A percentile compares a stretch with the other conserved stretches of the same genome.
These are phyloP conservation scores for Dendrobium chrysotoxum DNA, from an alignment of 106 monocot species.

Conservation along the genomic window DNA sequence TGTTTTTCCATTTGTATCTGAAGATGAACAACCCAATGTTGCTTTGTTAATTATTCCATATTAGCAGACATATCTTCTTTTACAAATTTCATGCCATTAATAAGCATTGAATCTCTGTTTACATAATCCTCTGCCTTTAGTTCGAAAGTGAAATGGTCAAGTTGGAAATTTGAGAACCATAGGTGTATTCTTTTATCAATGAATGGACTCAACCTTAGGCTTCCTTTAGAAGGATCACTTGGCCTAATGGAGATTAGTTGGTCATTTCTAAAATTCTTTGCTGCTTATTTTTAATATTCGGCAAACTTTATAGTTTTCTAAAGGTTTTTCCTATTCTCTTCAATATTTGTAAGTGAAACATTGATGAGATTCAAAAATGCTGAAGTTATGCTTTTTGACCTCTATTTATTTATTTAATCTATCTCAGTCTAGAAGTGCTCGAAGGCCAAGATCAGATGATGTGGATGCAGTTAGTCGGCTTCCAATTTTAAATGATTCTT, in stretches of 20 bases:
- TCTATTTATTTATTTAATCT: background rate
- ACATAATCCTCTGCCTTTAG: background rate
- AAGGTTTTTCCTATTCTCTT: background rate
- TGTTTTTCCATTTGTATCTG: background rate
- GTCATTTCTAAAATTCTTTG: background rate
- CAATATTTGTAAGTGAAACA: background rate
- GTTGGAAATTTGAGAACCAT: background rate
- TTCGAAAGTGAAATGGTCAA: background rate
- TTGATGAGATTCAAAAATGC: background rate
- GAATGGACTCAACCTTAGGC: background rate
- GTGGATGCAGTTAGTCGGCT: conserved; percentile 76
- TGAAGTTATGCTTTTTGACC: background rate
- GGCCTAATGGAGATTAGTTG: too few relatives aligned
- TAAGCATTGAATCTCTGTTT: background rate
- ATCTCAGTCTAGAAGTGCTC: conserved; percentile 59
- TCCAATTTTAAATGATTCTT: conserved; percentile 54
- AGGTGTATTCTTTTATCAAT: background rate
- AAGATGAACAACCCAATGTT: background rate
- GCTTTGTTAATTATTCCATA: background rate
- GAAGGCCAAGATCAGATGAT: conserved; percentile 73
- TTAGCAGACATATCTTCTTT: background rate
- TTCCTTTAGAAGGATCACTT: too few relatives aligned
- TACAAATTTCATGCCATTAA: background rate
- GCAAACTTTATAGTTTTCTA: background rate
- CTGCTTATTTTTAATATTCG: conserved; percentile 1